Evolutionary conservation across 345 rosid genomes (phyloP).

Genomic region (Populus davidiana): DNA sequence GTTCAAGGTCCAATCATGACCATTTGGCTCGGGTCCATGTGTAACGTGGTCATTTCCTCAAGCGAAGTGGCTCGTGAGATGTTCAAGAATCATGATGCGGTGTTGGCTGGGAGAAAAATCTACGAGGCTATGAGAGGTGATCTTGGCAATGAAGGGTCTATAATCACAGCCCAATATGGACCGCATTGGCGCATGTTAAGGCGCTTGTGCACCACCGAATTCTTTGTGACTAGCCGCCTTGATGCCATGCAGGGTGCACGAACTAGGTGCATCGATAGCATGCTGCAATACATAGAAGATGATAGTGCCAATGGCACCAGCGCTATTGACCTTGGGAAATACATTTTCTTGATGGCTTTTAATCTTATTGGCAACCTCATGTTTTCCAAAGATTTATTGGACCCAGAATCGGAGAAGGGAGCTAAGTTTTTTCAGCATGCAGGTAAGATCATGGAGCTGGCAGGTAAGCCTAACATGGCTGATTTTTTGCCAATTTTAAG

Average conservation of each 20-base stretch:
- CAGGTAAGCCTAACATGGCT: constrained; percentile 68
- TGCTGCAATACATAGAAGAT: constrained; percentile 47
- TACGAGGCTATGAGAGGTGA: constrained; percentile 77
- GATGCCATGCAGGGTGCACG: constrained; percentile 52
- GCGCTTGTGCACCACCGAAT: constrained; percentile 59
- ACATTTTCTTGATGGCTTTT: constrained; percentile 65
- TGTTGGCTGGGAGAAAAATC: constrained; percentile 67
- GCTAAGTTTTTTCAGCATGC: constrained; percentile 58
- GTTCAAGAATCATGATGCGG: constrained; percentile 71
- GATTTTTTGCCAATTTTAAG: constrained; percentile 67
- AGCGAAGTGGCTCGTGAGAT: constrained; percentile 59
- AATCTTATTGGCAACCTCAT: constrained; percentile 68
- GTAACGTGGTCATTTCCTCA: constrained; percentile 69
- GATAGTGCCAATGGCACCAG: constrained; percentile 42
- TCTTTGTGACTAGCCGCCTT: constrained; percentile 59
- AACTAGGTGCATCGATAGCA: constrained; percentile 42
- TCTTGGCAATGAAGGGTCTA: constrained; percentile 53
- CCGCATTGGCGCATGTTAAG: constrained; percentile 71
- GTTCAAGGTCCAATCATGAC: constrained; percentile 72
- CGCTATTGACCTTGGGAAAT: constrained; percentile 53
- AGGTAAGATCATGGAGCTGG: constrained; percentile 73
- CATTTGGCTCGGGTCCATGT: constrained; percentile 69
- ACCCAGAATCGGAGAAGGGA: constrained; percentile 53
- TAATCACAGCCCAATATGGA: constrained; percentile 77
- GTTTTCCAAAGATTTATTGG: constrained; percentile 66